phyloP scores from a whole-genome alignment of 208 protist species.

The Vickermania ingenoplastis region DNA sequence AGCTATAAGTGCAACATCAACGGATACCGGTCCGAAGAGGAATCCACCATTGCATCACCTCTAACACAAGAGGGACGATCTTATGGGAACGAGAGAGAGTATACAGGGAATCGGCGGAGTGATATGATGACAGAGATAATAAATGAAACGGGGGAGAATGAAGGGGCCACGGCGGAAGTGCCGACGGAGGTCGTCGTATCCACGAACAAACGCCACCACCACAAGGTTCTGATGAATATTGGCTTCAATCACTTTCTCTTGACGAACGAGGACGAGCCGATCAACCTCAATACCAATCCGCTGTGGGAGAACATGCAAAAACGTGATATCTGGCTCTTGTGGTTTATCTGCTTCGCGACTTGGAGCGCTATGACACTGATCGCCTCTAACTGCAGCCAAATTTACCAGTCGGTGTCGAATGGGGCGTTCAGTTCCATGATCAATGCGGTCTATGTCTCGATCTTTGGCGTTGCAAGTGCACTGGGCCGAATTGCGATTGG shows the following conservation, averaged over 20 bases:
- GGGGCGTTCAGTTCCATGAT: constrained; percentile 44
- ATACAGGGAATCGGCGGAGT: not conserved
- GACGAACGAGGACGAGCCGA: not conserved
- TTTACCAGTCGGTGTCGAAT: constrained; percentile 57
- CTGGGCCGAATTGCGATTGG: constrained; percentile 69
- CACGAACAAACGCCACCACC: not conserved
- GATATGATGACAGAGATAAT: not conserved
- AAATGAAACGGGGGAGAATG: not conserved
- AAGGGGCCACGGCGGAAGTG: not conserved
- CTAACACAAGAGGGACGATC: no score
- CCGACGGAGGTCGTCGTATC: not conserved
- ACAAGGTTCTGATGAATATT: not conserved
- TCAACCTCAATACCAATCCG: constrained; percentile 27
- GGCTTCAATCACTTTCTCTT: not conserved
- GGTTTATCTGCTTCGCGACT: constrained; percentile 63
- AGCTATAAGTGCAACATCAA: constrained; percentile 44
- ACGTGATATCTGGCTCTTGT: constrained; percentile 74
- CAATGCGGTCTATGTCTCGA: constrained; percentile 71
- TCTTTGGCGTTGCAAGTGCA: constrained; percentile 68
- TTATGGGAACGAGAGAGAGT: not conserved
- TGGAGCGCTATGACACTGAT: constrained; percentile 74
- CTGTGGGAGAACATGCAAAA: constrained; percentile 43
- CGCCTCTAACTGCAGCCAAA: constrained; percentile 65
- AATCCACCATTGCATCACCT: no score
- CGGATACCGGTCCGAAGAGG: constrained; percentile 10